Evolutionary conservation across 768 basidiomycete genomes (phyloP), one percentile per base, ranked within the genome.

Genomic region (Mycena leptocephala): DNA sequence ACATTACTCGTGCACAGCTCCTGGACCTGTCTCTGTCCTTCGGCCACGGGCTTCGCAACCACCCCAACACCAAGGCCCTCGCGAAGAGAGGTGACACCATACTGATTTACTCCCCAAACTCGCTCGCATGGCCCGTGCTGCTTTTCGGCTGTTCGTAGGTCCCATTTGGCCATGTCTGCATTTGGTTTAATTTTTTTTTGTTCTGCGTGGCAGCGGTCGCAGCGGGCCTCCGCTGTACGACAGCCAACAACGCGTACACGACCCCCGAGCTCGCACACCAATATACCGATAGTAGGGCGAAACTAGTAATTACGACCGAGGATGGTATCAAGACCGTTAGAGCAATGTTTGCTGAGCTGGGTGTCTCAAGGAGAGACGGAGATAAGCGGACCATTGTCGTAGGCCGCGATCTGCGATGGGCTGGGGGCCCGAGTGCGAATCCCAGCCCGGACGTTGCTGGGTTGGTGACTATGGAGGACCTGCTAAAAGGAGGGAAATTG

Each of bases 81-180:
- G 71, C 87, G 28, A 84, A 82, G 55, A 74, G 84, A 16, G 88
- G 89, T 0, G 87, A 88, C 71, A 88, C 90, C 0, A 82, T 88
- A 6, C 85, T 91, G 74, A 82, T 94, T 3, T 92, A 87, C 80
- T 88, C 88, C 8, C 90, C 90, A 9, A 94, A 94, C 83, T 87
- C 80, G 62, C 77, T 93, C 58, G 85, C 86, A 53, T 93, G 87
- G 85, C 90, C 92, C 1, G 81, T 91, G 72, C 81, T 89, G 61
- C 72, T 92, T 8, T 84, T 86, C 10, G 87, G 82, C 11, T 64
- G 75, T 80, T 22, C 35, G 78, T 72, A 18, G 14, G 18, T 46
- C 41, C 14, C 22, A 22, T 3, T 43, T 39, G 11, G 46, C 35
- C 39, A 9, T 61, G 39, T 20, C 41, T 46, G 8, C 39, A 37